Evolutionary conservation across 2,329 filamentous ascomycete species (phyloP), one percentile per base, ranked within the genome.

Genomic region (Exophiala lecanii-corni): DNA sequence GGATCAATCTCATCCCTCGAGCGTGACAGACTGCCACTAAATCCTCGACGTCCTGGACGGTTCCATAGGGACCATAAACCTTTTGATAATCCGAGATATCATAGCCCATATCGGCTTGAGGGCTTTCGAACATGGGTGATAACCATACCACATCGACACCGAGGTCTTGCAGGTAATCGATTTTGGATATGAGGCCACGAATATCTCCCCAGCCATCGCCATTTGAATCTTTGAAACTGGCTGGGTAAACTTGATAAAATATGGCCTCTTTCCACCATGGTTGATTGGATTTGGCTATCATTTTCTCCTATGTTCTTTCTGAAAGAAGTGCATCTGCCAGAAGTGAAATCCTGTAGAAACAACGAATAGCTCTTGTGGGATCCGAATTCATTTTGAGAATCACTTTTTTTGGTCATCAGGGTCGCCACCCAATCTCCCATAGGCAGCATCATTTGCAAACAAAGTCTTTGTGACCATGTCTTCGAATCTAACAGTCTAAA

Each of bases 61-160:
- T 80, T 26, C 82, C 83, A 54, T 85, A 86, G 1, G 75, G 73
- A 3, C 70, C 63, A 53, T 84, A 74, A 18, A 86, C 77, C 17
- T 69, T 69, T 57, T 82, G 75, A 53, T 86, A 86, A 59, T 86
- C 75, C 19, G 75, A 71, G 34, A 83, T 78, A 55, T 83, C 81
- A 56, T 83, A 84, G 28, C 79, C 80, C 79, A 83, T 82, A 54
- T 83, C 80, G 2, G 76, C 65, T 55, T 81, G 76, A 78, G 45
- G 81, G 3, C 71, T 75, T 47, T 78, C 74, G 55, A 75, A 79
- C 58, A 82, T 78, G 10, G 81, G 82, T 31, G 74, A 54, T 3
- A 62, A 31, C 58, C 58, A 61, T 25, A 62, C 46, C 15, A 58
- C 48, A 40, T 60, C 57, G 13, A 59, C 49, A 1, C 60, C 60